Evolutionary conservation across 176 grass and related monocot species (phyloP).

Genomic region (Aegilops longissima): DNA sequence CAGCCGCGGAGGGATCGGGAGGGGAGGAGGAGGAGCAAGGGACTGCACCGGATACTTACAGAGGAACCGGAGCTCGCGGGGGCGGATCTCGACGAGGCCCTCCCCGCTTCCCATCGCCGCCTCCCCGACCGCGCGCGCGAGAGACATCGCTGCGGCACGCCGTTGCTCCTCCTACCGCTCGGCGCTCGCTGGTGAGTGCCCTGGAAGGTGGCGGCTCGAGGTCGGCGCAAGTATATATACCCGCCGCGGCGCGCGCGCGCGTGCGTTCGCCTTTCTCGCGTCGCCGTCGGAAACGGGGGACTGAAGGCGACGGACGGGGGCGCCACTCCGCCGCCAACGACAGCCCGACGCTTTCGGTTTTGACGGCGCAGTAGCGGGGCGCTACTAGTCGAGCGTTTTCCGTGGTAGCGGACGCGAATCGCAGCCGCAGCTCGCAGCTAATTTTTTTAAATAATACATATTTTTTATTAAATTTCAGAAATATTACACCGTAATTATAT

Average conservation of each 20-base stretch:
- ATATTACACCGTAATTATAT: too few relatives aligned
- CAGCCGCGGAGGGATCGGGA: neutral
- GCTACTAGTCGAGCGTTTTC: too few relatives aligned
- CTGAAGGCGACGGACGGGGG: neutral
- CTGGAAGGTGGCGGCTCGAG: too few relatives aligned
- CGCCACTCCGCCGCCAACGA: slow-evolving; percentile 12
- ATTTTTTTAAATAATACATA: too few relatives aligned
- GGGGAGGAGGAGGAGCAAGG: neutral
- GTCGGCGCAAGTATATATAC: neutral
- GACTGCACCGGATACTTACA: neutral
- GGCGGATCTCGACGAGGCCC: slow-evolving; percentile 23
- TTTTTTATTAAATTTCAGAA: too few relatives aligned
- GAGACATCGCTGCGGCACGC: neutral
- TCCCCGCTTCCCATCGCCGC: slow-evolving; percentile 42
- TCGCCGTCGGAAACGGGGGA: neutral
- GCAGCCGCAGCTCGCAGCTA: too few relatives aligned
- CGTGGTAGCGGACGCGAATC: too few relatives aligned
- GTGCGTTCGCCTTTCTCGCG: neutral
- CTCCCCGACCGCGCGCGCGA: neutral
- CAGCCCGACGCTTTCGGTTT: neutral
- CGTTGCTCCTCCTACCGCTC: neutral
- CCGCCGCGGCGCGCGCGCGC: neutral
- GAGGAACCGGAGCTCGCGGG: too few relatives aligned
- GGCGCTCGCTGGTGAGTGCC: too few relatives aligned
- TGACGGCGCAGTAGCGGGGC: too few relatives aligned